Base-by-base conservation (phyloP, 306 rosid genomes). In the Vigna reflexopilosa region DNA sequence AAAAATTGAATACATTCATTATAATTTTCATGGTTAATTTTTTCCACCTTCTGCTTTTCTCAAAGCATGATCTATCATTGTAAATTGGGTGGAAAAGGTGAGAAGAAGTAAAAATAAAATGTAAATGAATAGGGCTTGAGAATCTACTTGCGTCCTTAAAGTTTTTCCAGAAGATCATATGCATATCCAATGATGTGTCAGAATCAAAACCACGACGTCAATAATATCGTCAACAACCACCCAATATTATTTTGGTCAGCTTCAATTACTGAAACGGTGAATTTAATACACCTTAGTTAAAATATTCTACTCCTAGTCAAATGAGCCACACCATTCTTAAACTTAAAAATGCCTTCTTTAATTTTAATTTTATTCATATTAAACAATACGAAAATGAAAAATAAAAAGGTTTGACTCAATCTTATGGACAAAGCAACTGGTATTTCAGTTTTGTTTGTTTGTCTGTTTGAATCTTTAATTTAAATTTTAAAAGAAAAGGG, bases 401-500 rank as follows among this genome's bases (percentile, higher is more conserved):
- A 7, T 1, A 24, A 28, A 30, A 30, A 30, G 32, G 32, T 30
- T 58, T 26, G 38, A 24, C 38, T 58, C 11, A 62, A 32, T 62
- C 24, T 61, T 28, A 13, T 30, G 0, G 22, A 17, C 15, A 61
- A 32, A 22, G 32, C 32, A 52, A 44, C 32, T 66, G 12, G 19
- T 66, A 42, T 19, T 51, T 40, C 20, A 2, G 0, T 2, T 24
- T 14, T 34, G 12, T 12, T 2, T 42, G 48, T 55, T 55, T 0
- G 3, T 11, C 5, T 36, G 11, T 30, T 15, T 32, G 13, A 42
- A 32, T 8, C 42, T 66, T 24, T 38, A 19, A 38, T 38, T 64
- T 7, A 15, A 67, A 36, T 2, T 72, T 77, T 36, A 61, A 78
- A 73, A 58, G 30, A 36, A 50, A 67, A 63, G 19, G 11, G 22